These are phyloP conservation scores for Xylaria sp. DNA, from an alignment of 2,329 filamentous ascomycete species.

Conservation along the genomic window DNA sequence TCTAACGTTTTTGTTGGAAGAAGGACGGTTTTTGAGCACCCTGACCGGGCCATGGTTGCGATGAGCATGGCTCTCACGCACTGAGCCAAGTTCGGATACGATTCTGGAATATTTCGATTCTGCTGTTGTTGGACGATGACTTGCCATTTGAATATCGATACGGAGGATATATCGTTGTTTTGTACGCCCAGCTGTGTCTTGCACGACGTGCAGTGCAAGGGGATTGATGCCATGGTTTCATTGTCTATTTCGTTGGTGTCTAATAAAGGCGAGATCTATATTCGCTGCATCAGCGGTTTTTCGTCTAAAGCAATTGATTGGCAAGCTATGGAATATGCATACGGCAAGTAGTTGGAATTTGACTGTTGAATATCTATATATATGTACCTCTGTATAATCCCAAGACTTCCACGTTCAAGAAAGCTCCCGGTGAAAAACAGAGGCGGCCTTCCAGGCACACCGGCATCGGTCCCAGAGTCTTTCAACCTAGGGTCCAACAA, in stretches of 20 bases:
- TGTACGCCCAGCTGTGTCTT: conserved; percentile 53
- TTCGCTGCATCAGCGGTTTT: conserved; percentile 15
- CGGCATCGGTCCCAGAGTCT: conserved; percentile 45
- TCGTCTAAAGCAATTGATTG: no score
- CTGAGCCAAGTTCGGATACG: conserved; percentile 50
- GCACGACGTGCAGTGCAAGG: conserved; percentile 54
- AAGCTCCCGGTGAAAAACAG: conserved; percentile 54
- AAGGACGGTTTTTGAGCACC: conserved; percentile 62
- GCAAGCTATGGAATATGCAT: neutral
- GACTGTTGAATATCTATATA: conserved; percentile 21
- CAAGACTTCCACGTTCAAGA: conserved; percentile 54
- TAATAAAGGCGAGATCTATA: conserved; percentile 10
- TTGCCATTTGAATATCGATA: conserved; percentile 64
- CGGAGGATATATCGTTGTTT: conserved; percentile 51
- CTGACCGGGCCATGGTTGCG: conserved; percentile 60
- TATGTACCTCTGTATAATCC: conserved; percentile 48
- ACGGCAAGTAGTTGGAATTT: conserved; percentile 5
- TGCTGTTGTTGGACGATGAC: conserved; percentile 48
- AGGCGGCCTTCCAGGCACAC: conserved; percentile 42
- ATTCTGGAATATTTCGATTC: conserved; percentile 14
- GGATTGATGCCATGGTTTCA: conserved; percentile 2
- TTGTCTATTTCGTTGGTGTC: neutral
- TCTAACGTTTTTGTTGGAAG: conserved; percentile 44
- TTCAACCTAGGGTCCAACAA: conserved; percentile 27
- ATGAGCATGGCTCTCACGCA: conserved; percentile 60